Conservation (phyloP, 1,139 yeast species). For the Lipomyces yarrowii region DNA sequence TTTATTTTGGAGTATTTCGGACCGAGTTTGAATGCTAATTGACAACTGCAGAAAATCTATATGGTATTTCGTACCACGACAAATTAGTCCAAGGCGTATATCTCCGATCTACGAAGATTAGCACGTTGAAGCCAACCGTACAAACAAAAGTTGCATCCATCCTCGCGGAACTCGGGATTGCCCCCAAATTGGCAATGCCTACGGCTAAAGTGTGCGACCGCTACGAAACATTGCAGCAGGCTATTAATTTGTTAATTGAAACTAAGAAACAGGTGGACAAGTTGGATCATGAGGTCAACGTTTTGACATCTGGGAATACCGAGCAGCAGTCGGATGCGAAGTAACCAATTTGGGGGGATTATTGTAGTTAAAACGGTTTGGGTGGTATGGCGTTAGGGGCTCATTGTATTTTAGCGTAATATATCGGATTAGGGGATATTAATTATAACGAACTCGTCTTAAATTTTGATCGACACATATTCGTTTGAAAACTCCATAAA, state of each 20-base stretch:
- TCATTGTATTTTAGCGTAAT: not conserved
- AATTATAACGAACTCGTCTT: no score
- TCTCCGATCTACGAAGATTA: constrained; percentile 69
- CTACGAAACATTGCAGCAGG: constrained; percentile 75
- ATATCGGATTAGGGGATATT: no score
- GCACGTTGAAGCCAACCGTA: constrained; percentile 66
- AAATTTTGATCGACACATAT: no score
- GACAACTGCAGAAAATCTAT: constrained; percentile 61
- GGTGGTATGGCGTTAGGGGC: not conserved
- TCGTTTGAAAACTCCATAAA: no score
- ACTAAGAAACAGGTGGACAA: constrained; percentile 87
- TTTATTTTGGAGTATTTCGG: not conserved
- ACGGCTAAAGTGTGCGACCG: constrained; percentile 77
- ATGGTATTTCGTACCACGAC: constrained; percentile 85
- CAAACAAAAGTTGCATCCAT: constrained; percentile 75
- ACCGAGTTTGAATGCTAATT: constrained; percentile 37
- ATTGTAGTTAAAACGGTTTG: not conserved
- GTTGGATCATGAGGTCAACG: constrained; percentile 73
- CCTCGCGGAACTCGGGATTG: constrained; percentile 74
- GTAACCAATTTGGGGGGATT: not conserved
- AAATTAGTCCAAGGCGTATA: constrained; percentile 77
- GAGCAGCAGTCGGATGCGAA: not conserved
- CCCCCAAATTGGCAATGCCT: constrained; percentile 84
- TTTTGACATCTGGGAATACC: constrained; percentile 45
- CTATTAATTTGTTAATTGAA: constrained; percentile 75